Evolutionary conservation across 2,329 filamentous ascomycete genomes (phyloP).

Genomic region (Cladorrhinum sp.): DNA sequence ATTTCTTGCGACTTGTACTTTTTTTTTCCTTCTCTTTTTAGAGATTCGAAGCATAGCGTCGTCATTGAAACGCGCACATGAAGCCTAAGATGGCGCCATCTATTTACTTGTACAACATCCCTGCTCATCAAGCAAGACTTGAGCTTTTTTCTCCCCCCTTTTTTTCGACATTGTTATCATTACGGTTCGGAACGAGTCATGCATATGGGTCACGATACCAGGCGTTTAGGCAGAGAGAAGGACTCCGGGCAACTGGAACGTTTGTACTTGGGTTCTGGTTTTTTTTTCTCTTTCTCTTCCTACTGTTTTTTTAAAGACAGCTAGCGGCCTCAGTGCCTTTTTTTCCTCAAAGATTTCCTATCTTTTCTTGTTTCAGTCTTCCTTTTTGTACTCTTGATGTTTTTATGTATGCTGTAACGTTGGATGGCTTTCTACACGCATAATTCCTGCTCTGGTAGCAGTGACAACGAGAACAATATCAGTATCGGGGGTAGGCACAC

Average conservation of each 20-base stretch:
- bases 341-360: slow-evolving; percentile 13
- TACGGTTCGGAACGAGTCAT: slow-evolving; percentile 18
- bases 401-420: slow-evolving; percentile 15
- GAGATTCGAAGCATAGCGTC: slow-evolving; percentile 25
- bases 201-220: slow-evolving; percentile 29
- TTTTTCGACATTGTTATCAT: slow-evolving; percentile 13
- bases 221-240: slow-evolving; percentile 24
- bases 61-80: slow-evolving; percentile 21
- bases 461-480: slow-evolving; percentile 6
- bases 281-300: slow-evolving; percentile 4
- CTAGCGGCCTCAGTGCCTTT: background rate
- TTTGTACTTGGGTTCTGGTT: slow-evolving; percentile 5
- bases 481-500: background rate
- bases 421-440: slow-evolving; percentile 14
- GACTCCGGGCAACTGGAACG: slow-evolving; percentile 24
- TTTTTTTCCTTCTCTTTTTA: slow-evolving; percentile 7
- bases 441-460: slow-evolving; percentile 29
- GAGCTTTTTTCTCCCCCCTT: slow-evolving; percentile 19
- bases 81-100: slow-evolving; percentile 15
- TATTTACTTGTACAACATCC: slow-evolving; percentile 27
- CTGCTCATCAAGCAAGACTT: slow-evolving; percentile 9
- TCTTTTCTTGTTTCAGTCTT: slow-evolving; percentile 16
- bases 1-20: background rate
- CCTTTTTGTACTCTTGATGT: slow-evolving; percentile 18
- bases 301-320: background rate